Conservation (phyloP, 1,284 basidiomycete genomes). For the Tylopilus sp. region DNA sequence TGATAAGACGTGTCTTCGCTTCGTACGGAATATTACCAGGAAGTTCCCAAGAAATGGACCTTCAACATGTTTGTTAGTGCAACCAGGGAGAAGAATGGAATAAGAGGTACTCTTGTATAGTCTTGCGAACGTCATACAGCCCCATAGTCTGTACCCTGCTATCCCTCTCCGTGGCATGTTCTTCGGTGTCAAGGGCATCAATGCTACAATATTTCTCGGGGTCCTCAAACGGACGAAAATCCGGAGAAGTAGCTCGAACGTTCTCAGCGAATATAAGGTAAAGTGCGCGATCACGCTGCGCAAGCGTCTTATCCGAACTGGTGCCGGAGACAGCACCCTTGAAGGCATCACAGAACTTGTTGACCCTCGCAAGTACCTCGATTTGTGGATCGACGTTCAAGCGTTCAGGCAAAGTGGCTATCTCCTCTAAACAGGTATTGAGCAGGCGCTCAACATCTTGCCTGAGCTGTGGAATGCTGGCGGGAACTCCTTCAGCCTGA, state of each 20-base stretch:
- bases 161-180: background rate
- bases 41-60: slow-evolving; percentile 63
- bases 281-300: slow-evolving; percentile 46
- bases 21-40: slow-evolving; percentile 62
- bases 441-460: slow-evolving; percentile 52
- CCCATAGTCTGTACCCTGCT: slow-evolving; percentile 28
- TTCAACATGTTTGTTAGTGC: slow-evolving; percentile 29
- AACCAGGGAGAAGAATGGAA: background rate
- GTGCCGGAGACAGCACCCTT: slow-evolving; percentile 49
- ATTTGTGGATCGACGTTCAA: slow-evolving; percentile 54
- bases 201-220: slow-evolving; percentile 14
- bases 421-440: slow-evolving; percentile 44
- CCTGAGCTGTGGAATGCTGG: slow-evolving; percentile 57
- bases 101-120: slow-evolving; percentile 43
- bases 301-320: slow-evolving; percentile 45
- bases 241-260: slow-evolving; percentile 52
- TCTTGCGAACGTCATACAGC: slow-evolving; percentile 44
- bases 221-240: slow-evolving; percentile 48
- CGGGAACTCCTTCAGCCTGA: slow-evolving; percentile 14
- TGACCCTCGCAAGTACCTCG: slow-evolving; percentile 59
- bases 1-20: slow-evolving; percentile 56
- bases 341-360: slow-evolving; percentile 55
- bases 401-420: slow-evolving; percentile 55
- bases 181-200: slow-evolving; percentile 22
- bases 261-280: slow-evolving; percentile 49